A percentile compares a stretch with the other conserved stretches of the same genome.
phyloP scores from a whole-genome alignment of 2,329 filamentous ascomycete species.

The Aquanectria penicillioides region DNA sequence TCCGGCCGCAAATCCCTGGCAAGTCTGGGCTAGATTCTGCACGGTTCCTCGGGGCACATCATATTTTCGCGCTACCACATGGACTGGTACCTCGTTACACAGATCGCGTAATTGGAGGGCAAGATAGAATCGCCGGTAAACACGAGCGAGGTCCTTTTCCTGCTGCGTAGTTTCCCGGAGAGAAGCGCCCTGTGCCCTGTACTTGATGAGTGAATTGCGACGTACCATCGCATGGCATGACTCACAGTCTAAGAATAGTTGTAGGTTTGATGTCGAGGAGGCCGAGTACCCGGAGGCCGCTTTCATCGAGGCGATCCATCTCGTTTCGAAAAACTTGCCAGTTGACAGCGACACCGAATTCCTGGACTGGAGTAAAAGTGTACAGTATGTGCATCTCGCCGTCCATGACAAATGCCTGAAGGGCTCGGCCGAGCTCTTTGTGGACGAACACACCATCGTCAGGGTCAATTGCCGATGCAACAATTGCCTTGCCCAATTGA shows the following conservation, averaged over 20 bases:
- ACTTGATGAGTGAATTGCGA: conserved; percentile 28
- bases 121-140: conserved; percentile 79
- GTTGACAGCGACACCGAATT: conserved; percentile 66
- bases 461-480: conserved; percentile 77
- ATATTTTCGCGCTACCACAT: conserved; percentile 76
- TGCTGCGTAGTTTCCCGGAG: conserved; percentile 70
- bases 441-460: conserved; percentile 81
- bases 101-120: conserved; percentile 82
- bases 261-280: conserved; percentile 76
- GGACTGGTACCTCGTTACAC: conserved; percentile 79
- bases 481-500: conserved; percentile 74
- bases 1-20: conserved; percentile 80
- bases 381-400: conserved; percentile 84
- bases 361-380: conserved; percentile 78
- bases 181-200: conserved; percentile 72
- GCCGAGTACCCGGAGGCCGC: conserved; percentile 72
- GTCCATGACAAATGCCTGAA: conserved; percentile 81
- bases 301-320: conserved; percentile 76
- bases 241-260: conserved; percentile 73
- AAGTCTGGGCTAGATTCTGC: conserved; percentile 78
- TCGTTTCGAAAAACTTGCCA: conserved; percentile 79
- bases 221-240: conserved; percentile 5
- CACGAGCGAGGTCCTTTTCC: conserved; percentile 68
- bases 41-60: conserved; percentile 75
- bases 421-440: conserved; percentile 72